Conservation (phyloP, 108 stramenopile genomes). For the Bacterosira constricta region DNA sequence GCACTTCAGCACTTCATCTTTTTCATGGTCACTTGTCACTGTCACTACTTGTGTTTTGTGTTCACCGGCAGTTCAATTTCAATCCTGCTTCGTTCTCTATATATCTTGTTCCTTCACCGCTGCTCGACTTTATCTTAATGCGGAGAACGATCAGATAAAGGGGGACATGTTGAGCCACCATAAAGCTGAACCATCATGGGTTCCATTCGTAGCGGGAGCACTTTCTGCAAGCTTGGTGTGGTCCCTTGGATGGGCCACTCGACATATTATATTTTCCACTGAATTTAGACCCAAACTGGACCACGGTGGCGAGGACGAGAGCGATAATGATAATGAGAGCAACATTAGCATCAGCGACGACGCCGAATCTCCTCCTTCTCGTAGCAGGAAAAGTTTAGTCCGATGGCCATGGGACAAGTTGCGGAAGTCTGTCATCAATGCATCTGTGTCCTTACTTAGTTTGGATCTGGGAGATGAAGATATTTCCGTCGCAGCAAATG, state of each 20-base stretch:
- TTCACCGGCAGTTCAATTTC: no score
- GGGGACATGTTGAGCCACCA: not conserved
- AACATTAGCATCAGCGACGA: not conserved
- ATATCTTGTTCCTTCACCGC: not conserved
- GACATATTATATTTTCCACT: not conserved
- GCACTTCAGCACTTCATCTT: no score
- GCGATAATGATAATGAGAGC: conserved; percentile 22
- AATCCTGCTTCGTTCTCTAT: no score
- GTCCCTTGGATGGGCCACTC: conserved; percentile 17
- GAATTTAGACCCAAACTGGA: not conserved
- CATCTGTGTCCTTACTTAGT: conserved; percentile 27
- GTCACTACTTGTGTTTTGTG: no score
- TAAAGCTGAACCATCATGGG: not conserved
- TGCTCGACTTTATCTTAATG: not conserved
- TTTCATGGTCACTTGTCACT: no score
- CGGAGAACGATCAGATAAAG: not conserved
- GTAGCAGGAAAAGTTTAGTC: not conserved
- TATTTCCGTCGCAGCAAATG: conserved; percentile 4
- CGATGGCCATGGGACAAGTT: conserved; percentile 51
- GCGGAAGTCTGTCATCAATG: conserved; percentile 24
- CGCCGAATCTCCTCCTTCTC: not conserved
- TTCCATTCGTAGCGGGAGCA: conserved; percentile 23
- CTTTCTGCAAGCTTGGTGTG: conserved; percentile 23
- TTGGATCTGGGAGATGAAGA: not conserved
- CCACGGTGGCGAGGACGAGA: not conserved